Evolutionary conservation across 169 alveolate genomes (phyloP), one percentile per base, ranked within the genome.

Genomic region (Cryptosporidium andersoni): DNA sequence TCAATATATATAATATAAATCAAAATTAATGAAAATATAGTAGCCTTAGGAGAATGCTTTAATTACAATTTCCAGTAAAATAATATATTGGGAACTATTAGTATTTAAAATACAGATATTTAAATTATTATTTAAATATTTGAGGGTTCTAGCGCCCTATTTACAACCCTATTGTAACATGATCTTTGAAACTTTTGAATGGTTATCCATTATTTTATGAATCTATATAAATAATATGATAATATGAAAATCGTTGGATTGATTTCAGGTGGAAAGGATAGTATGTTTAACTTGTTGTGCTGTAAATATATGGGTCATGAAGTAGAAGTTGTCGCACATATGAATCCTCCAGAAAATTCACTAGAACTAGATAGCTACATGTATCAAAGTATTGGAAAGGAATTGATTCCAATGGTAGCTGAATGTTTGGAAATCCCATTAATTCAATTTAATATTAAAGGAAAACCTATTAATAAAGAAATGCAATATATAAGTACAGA

Each of bases 321-420:
- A 51, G 58, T 82, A 51, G 81, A 25, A 11, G 74, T 48, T 42
- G 52, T 82, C 48, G 89, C 85, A 12, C 82, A 81, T 53, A 67
- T 90, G 47, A 40, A 64, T n/a, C 91, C 89, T n/a, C 64, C 66
- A 12, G 85, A 67, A n/a, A 82, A 82, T 40, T 89, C 82, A 62
- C 82, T 82, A 66, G 98, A 96, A 91, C 56, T 92, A 39, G 99
- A 96, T 89, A 94, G 98, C 67, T 97, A 90, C 88, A 97, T 96
- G 99, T 97, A 93, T 91, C 98, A 98, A 92, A 96, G 98, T 60
- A 97, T 97, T 7, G 99, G 99, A 0, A 93, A 96, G 42, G 97
- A 94, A 67, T 82, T 95, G 62, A 91, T 95, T 36, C 95, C 94
- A 16, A 92, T 95, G n/a, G 95, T 98, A 45, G 98, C 99, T 1